Base-by-base conservation (phyloP, 2,329 filamentous ascomycete species). In the Arthroderma sp. region DNA sequence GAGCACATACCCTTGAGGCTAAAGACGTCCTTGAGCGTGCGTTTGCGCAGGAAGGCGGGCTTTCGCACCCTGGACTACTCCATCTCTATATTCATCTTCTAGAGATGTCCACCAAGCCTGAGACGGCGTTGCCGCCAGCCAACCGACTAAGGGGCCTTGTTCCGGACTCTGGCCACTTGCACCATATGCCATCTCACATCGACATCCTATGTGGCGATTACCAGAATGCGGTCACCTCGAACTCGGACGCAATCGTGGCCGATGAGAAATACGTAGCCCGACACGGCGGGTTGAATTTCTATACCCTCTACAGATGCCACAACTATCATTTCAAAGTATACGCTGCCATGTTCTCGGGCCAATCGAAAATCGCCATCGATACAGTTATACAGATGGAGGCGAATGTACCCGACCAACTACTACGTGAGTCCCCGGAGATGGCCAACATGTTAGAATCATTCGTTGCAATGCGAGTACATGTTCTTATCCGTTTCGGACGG, bases 81-180 rank as follows among this genome's bases (percentile, higher is more conserved):
- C 87, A 91, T 67, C 71, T 88, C 33, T 90, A 90, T 67, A 86
- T 89, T 39, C 86, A 89, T 63, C 77, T 88, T 2, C 86, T 88
- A 76, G 86, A 90, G 66, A 88, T 88, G 86, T 88, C 85, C 0
- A 72, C 75, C 0, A 77, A 74, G 0, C 86, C 86, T 0, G 86
- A 88, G 66, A 66, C 71, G 1, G 86, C 83, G 1, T 67, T 87
- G 15, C 72, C 78, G 0, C 74, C 79, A 0, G 85, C 84, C 4
- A 79, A 88, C 63, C 71, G 66, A 21, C 75, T 89, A 9, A 81
- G 85, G 21, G 76, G 75, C 8, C 76, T 88, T 1, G 79, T 85
- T 0, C 85, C 85, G 0, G 85, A 88, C 66, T 77, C 81, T 0
- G 86, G 85, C 0, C 86, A 90, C 67, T 71, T 88, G 0, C 76